phyloP scores from a whole-genome alignment of 164 flowering plant genomes.

The Vitis rupestris region DNA sequence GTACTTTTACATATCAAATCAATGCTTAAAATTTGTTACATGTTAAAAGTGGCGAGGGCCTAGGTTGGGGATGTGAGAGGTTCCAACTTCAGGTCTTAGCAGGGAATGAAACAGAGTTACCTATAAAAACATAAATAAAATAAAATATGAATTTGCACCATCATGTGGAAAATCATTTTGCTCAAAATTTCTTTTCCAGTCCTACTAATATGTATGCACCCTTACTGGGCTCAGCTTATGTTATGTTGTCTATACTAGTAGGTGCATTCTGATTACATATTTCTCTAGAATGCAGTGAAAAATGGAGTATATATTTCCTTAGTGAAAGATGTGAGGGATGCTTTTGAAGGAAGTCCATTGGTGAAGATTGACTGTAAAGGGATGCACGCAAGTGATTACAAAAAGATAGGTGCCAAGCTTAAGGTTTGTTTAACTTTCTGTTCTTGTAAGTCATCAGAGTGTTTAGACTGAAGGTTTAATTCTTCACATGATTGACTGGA shows the following conservation, averaged over 20 bases:
- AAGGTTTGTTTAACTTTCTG: conserved; percentile 50
- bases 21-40: no score
- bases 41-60: no score
- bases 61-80: no score
- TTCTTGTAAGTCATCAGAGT: not conserved
- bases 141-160: no score
- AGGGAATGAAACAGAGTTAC: no score
- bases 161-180: no score
- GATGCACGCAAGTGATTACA: conserved; percentile 86
- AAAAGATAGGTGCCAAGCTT: conserved; percentile 90
- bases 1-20: no score
- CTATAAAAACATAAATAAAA: no score
- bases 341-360: conserved; percentile 85
- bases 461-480: no score
- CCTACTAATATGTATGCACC: not conserved
- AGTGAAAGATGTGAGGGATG: conserved; percentile 81
- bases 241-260: not conserved
- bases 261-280: not conserved
- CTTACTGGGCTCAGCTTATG: not conserved
- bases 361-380: conserved; percentile 88
- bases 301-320: conserved; percentile 75
- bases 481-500: no score
- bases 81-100: no score
- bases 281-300: conserved; percentile 56
- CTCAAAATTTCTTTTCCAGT: no score